phyloP scores from a whole-genome alignment of 768 basidiomycete species.

The Exidia glandulosa region DNA sequence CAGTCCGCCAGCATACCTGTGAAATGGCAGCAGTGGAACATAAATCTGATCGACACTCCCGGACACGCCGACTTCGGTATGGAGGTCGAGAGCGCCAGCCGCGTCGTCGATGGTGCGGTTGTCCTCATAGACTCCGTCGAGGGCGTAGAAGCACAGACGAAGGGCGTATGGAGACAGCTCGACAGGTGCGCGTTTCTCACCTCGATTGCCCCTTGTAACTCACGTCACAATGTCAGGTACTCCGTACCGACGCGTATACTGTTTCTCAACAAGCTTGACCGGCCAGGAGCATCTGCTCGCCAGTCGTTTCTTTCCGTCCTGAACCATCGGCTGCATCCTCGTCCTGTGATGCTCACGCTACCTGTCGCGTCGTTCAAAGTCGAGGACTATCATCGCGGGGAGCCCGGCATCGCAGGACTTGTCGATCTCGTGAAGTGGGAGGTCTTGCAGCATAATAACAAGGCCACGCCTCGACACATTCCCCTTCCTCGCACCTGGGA shows the following conservation, averaged over 20 bases:
- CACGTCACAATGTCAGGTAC: slow-evolving; percentile 37
- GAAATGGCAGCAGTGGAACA: slow-evolving; percentile 72
- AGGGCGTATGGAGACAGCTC: slow-evolving; percentile 79
- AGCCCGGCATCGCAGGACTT: slow-evolving; percentile 76
- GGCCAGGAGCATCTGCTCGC: slow-evolving; percentile 72
- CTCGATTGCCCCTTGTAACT: neutral
- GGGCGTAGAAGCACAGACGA: slow-evolving; percentile 84
- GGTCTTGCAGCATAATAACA: slow-evolving; percentile 61
- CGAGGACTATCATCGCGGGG: slow-evolving; percentile 53
- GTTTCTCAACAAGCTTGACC: slow-evolving; percentile 82
- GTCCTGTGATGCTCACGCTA: slow-evolving; percentile 56
- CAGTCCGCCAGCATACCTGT: slow-evolving; percentile 88
- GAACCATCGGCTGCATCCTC: slow-evolving; percentile 62
- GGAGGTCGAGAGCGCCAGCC: slow-evolving; percentile 90
- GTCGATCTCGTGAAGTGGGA: slow-evolving; percentile 80
- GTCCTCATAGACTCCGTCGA: slow-evolving; percentile 85
- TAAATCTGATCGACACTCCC: slow-evolving; percentile 84
- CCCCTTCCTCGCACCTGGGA: slow-evolving; percentile 42
- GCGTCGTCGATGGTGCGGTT: slow-evolving; percentile 81
- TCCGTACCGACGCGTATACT: slow-evolving; percentile 66
- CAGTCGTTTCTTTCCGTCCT: slow-evolving; percentile 64
- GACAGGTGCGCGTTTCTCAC: slow-evolving; percentile 57
- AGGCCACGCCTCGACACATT: slow-evolving; percentile 22
- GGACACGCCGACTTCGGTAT: slow-evolving; percentile 95
- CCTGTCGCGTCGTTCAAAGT: slow-evolving; percentile 71